These are phyloP conservation scores for Inonotus obliquus DNA, from an alignment of 1,284 basidiomycete species.

Conservation along the genomic window DNA sequence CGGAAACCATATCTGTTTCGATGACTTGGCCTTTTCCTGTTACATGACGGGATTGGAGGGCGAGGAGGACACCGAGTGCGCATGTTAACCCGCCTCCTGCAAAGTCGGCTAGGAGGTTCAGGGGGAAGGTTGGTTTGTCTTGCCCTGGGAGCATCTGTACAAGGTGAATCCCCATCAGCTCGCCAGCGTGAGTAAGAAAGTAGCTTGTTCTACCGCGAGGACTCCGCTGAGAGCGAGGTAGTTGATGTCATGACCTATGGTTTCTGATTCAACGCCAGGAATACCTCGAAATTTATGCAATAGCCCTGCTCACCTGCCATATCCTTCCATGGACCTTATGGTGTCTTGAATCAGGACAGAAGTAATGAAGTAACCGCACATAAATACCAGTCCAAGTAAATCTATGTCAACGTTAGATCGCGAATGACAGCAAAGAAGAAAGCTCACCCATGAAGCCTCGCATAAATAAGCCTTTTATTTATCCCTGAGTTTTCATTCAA, in stretches of 20 bases:
- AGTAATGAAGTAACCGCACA: not conserved
- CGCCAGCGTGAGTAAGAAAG: not conserved
- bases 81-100: slow-evolving; percentile 78
- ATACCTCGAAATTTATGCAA: not conserved
- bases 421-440: not conserved
- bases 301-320: slow-evolving; percentile 63
- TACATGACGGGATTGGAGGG: slow-evolving; percentile 60
- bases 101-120: slow-evolving; percentile 79
- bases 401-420: slow-evolving; percentile 32
- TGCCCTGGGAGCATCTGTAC: slow-evolving; percentile 63
- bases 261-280: not conserved
- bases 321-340: slow-evolving; percentile 53
- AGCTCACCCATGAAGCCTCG: slow-evolving; percentile 56
- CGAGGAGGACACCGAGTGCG: slow-evolving; percentile 70
- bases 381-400: slow-evolving; percentile 53
- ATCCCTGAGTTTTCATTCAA: slow-evolving; percentile 45
- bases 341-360: not conserved
- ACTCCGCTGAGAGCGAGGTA: slow-evolving; percentile 81
- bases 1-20: slow-evolving; percentile 79
- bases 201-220: slow-evolving; percentile 49
- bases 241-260: slow-evolving; percentile 76
- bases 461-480: slow-evolving; percentile 60
- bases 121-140: slow-evolving; percentile 66
- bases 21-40: slow-evolving; percentile 72
- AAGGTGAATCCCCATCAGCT: not conserved